These are phyloP conservation scores for Styphnolobium japonicum DNA, from an alignment of 306 rosid genomes.

Conservation along the genomic window DNA sequence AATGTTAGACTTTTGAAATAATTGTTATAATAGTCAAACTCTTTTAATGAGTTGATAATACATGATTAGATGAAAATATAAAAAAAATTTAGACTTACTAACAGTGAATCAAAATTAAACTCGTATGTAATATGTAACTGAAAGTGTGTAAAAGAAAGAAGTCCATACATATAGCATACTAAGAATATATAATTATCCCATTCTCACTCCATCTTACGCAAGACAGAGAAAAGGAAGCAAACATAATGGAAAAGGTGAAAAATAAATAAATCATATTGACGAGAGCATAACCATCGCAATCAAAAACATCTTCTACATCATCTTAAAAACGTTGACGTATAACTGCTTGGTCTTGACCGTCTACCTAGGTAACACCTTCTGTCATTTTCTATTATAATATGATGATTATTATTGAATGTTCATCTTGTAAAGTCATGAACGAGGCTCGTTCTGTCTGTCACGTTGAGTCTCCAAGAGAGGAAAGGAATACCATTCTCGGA, in stretches of 20 bases:
- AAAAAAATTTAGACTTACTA: too few species aligned
- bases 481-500: slow-evolving; percentile 59
- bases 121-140: slow-evolving; percentile 48
- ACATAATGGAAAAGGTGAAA: slow-evolving; percentile 25
- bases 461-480: slow-evolving; percentile 92
- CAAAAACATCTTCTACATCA: slow-evolving; percentile 43
- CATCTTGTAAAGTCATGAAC: slow-evolving; percentile 90
- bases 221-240: slow-evolving; percentile 42
- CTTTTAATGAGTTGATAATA: too few species aligned
- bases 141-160: slow-evolving; percentile 37
- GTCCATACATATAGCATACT: slow-evolving; percentile 41
- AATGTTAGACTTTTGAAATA: too few species aligned
- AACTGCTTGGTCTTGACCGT: slow-evolving; percentile 41
- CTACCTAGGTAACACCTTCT: slow-evolving; percentile 3
- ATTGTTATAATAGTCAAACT: too few species aligned
- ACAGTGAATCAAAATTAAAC: too few species aligned
- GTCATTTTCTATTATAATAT: neutral
- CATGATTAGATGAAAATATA: too few species aligned
- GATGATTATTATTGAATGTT: neutral
- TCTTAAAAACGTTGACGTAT: slow-evolving; percentile 40
- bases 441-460: slow-evolving; percentile 81
- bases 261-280: slow-evolving; percentile 13
- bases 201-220: slow-evolving; percentile 50
- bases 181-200: slow-evolving; percentile 60
- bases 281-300: slow-evolving; percentile 42